Percentiles rank a stretch among this genome's conserved stretches.
These are phyloP conservation scores for Talaromyces borbonicus DNA, from an alignment of 495 filamentous ascomycete species.

Conservation along the genomic window DNA sequence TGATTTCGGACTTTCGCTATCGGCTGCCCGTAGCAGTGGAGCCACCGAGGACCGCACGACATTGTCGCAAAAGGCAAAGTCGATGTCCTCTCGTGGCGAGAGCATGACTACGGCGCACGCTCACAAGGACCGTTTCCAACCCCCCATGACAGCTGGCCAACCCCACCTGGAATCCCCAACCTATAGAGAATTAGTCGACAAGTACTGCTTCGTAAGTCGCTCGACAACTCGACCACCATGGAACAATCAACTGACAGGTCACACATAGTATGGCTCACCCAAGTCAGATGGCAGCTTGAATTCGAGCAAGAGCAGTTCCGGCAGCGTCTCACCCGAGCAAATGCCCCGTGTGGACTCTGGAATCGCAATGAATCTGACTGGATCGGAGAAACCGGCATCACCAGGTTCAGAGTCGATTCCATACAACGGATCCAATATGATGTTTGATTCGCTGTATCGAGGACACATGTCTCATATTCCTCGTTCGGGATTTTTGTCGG, in stretches of 20 bases:
- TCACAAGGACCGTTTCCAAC: constrained; percentile 19
- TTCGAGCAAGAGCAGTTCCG: neutral
- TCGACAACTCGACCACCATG: constrained; percentile 6
- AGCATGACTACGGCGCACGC: constrained; percentile 2
- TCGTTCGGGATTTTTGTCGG: neutral
- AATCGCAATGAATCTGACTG: constrained; percentile 1
- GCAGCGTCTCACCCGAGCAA: neutral
- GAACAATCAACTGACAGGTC: constrained; percentile 17
- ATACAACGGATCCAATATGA: constrained; percentile 2
- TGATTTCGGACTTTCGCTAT: constrained; percentile 83
- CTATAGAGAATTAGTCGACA: constrained; percentile 90
- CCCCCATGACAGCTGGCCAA: constrained; percentile 46
- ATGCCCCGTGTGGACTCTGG: constrained; percentile 6
- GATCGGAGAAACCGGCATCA: neutral
- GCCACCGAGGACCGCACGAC: constrained; percentile 46
- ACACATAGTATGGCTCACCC: constrained; percentile 39
- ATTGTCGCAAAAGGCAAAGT: constrained; percentile 30
- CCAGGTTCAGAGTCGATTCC: neutral
- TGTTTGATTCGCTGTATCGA: constrained; percentile 2
- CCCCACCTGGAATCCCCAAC: constrained; percentile 69
- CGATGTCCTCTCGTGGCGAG: constrained; percentile 4
- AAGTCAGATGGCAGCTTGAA: constrained; percentile 16
- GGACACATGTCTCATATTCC: neutral
- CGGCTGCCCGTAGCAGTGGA: constrained; percentile 52
- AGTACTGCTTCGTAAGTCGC: constrained; percentile 94